Conservation (phyloP, 2,329 filamentous ascomycete genomes). For the Xylariomycetidae sp. region DNA sequence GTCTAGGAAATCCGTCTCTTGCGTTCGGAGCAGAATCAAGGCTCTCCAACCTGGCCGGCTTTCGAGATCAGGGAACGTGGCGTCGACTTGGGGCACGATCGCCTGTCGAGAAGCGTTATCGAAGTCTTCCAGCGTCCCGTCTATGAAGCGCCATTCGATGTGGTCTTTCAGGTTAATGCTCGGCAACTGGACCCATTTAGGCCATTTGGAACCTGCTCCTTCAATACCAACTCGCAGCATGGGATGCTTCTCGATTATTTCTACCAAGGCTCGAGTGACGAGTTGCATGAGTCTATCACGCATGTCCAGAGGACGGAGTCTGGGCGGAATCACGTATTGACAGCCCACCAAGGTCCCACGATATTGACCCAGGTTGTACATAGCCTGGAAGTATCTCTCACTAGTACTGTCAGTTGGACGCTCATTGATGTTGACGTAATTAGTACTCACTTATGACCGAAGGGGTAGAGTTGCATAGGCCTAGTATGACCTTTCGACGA, state of each 20-base stretch:
- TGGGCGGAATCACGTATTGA: constrained; percentile 3
- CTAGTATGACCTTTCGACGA: no score
- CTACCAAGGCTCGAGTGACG: constrained; percentile 11
- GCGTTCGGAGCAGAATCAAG: constrained; percentile 8
- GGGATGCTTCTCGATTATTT: constrained; percentile 12
- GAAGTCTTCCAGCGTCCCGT: constrained; percentile 6
- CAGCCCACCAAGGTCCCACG: neutral
- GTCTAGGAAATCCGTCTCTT: constrained; percentile 5
- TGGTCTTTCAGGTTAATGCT: constrained; percentile 14
- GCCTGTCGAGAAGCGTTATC: constrained; percentile 4
- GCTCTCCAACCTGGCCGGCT: constrained; percentile 14
- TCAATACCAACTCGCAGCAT: constrained; percentile 14
- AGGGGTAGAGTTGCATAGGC: no score
- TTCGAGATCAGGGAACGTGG: constrained; percentile 7
- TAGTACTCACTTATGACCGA: no score
- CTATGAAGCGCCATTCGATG: constrained; percentile 13
- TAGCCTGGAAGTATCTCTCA: neutral
- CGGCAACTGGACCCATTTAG: constrained; percentile 12
- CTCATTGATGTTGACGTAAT: no score
- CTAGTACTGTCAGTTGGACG: no score
- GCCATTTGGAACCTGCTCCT: constrained; percentile 9
- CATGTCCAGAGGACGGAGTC: constrained; percentile 6
- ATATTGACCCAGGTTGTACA: neutral
- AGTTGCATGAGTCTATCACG: constrained; percentile 3
- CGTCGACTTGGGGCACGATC: constrained; percentile 11